Base-by-base conservation (phyloP, 2,329 filamentous ascomycete species). In the Acrocalymma vagum region DNA sequence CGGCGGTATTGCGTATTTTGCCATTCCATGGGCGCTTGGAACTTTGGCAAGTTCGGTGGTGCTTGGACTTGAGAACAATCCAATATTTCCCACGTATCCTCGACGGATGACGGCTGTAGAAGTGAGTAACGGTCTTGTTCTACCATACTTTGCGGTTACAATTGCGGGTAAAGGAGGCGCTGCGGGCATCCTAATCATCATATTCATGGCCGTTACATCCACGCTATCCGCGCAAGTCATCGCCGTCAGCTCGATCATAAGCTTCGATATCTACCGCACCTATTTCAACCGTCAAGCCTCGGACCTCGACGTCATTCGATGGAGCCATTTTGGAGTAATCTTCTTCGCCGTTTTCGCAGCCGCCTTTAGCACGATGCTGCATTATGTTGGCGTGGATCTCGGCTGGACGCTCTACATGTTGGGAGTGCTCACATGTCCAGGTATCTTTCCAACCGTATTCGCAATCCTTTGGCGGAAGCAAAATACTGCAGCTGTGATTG, bases 361-460 rank as follows among this genome's bases (percentile, higher is more conserved):
- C 0, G 74, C 69, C 0, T 79, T 82, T 41, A 75, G 76, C 10
- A 80, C 77, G 0, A 73, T 77, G 32, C 58, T 82, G 1, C 72
- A 81, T 58, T 80, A 81, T 30, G 78, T 77, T 0, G 77, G 78
- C 0, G 73, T 81, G 5, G 74, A 81, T 29, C 67, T 82, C 0
- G 73, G 75, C 1, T 82, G 78, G 79, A 79, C 76, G 0, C 47
- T 80, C 1, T 80, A 81, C 45, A 78, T 81, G 75, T 71, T 81
- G 0, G 70, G 78, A 3, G 75, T 80, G 0, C 51, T 81, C 6
- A 79, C 77, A 0, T 80, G 77, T 25, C 77, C 78, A 0, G 78
- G 77, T 0, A 79, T 81, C 36, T 77, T 81, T 48, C 78, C 79
- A 0, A 79, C 78, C 5, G 69, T 72, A 0, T 79, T 81, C 36